Evolutionary conservation across 257 asterid species (phyloP).

Genomic region (Sherardia arvensis): DNA sequence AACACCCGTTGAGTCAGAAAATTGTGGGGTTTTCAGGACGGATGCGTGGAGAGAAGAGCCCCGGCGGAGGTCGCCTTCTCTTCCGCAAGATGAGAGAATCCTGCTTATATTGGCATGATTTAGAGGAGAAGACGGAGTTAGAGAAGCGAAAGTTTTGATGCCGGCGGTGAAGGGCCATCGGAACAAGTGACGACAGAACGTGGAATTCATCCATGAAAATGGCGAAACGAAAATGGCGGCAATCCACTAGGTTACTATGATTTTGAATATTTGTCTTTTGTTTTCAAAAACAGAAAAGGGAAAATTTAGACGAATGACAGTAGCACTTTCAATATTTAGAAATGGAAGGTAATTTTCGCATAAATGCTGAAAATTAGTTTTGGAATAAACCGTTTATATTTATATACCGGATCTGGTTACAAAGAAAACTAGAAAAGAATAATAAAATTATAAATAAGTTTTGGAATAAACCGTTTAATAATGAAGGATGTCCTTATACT

Average conservation of each 20-base stretch:
- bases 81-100: slow-evolving; percentile 42
- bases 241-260: not conserved
- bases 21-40: slow-evolving; percentile 45
- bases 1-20: slow-evolving; percentile 5
- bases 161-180: slow-evolving; percentile 7
- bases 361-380: too few relatives aligned
- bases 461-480: too few relatives aligned
- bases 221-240: not conserved
- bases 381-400: too few relatives aligned
- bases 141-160: slow-evolving; percentile 14
- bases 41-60: slow-evolving; percentile 69
- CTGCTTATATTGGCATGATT: slow-evolving; percentile 29
- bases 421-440: too few relatives aligned
- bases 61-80: slow-evolving; percentile 40
- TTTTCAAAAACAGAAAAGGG: too few relatives aligned
- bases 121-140: slow-evolving; percentile 19
- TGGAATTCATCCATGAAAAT: slow-evolving; percentile 45
- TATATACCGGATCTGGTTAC: too few relatives aligned
- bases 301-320: too few relatives aligned
- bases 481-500: too few relatives aligned
- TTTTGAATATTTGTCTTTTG: not conserved
- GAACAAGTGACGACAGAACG: slow-evolving; percentile 16
- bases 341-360: too few relatives aligned
- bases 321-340: too few relatives aligned
- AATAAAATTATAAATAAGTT: too few relatives aligned